These are phyloP conservation scores for Paramecium caudatum DNA, from an alignment of 73 alveolate genomes.

Conservation along the genomic window DNA sequence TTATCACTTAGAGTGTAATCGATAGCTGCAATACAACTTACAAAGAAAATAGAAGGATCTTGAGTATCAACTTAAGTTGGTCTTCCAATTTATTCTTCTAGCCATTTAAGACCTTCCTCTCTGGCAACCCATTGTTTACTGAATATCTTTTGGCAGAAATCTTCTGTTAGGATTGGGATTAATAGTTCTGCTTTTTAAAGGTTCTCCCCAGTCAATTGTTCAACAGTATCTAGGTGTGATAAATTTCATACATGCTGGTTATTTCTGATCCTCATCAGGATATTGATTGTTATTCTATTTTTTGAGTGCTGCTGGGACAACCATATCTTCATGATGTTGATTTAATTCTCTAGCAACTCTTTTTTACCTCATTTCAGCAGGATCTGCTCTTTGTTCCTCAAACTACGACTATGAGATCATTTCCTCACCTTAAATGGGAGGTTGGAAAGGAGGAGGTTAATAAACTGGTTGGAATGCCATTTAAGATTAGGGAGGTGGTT, in stretches of 20 bases:
- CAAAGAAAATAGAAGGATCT: conserved; percentile 82
- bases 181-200: conserved; percentile 93
- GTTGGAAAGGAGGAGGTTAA: conserved; percentile 45
- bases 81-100: conserved; percentile 64
- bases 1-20: conserved; percentile 89
- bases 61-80: conserved; percentile 59
- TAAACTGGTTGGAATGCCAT: not conserved
- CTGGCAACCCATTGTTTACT: conserved; percentile 92
- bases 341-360: conserved; percentile 66
- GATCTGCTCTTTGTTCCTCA: conserved; percentile 60
- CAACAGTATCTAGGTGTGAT: conserved; percentile 72
- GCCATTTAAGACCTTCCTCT: conserved; percentile 87
- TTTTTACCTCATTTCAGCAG: conserved; percentile 14
- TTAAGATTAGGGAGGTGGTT: not conserved
- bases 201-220: conserved; percentile 86
- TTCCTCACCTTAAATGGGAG: conserved; percentile 44
- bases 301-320: conserved; percentile 83
- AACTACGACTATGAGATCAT: conserved; percentile 72
- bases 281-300: conserved; percentile 79
- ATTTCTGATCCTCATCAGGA: conserved; percentile 82
- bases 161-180: conserved; percentile 93
- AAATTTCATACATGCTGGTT: conserved; percentile 77
- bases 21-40: conserved; percentile 92
- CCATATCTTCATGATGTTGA: conserved; percentile 88
- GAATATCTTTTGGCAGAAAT: conserved; percentile 88